Percentiles rank a stretch among this genome's conserved stretches.
These are phyloP conservation scores for Acanthamoeba polyphaga DNA, from an alignment of 208 protist genomes.

Conservation along the genomic window DNA sequence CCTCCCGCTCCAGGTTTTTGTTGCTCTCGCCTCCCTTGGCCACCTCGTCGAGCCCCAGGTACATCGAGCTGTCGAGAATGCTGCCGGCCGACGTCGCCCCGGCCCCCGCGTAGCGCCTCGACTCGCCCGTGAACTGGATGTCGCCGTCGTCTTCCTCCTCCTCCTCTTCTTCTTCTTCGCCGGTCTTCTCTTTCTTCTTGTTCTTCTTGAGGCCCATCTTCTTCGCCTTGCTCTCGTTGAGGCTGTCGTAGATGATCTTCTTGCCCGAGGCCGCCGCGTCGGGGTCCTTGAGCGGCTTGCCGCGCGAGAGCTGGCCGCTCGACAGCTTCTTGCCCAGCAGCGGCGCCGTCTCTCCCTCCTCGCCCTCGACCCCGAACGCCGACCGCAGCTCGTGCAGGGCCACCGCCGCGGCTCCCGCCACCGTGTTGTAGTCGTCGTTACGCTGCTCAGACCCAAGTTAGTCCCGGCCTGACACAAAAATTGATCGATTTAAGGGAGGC, in stretches of 20 bases:
- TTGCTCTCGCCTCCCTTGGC: not conserved
- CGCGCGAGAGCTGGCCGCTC: not conserved
- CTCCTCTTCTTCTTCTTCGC: not conserved
- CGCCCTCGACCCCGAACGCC: not conserved
- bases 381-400: not conserved
- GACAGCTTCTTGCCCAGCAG: not conserved
- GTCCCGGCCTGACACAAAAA: not conserved
- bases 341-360: not conserved
- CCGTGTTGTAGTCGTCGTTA: not conserved
- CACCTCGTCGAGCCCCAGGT: not conserved
- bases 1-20: not conserved
- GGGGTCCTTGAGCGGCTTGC: not conserved
- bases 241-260: not conserved
- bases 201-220: not conserved
- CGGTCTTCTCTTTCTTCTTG: not conserved
- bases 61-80: no score
- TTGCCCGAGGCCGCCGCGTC: not conserved
- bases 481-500: no score
- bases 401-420: not conserved
- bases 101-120: not conserved
- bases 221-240: not conserved
- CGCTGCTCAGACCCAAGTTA: not conserved
- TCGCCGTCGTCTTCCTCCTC: not conserved
- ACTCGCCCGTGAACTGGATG: not conserved
- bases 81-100: not conserved